These are phyloP conservation scores for Podila epigama DNA, from an alignment of 192 early-diverging fungal genomes.

Conservation along the genomic window DNA sequence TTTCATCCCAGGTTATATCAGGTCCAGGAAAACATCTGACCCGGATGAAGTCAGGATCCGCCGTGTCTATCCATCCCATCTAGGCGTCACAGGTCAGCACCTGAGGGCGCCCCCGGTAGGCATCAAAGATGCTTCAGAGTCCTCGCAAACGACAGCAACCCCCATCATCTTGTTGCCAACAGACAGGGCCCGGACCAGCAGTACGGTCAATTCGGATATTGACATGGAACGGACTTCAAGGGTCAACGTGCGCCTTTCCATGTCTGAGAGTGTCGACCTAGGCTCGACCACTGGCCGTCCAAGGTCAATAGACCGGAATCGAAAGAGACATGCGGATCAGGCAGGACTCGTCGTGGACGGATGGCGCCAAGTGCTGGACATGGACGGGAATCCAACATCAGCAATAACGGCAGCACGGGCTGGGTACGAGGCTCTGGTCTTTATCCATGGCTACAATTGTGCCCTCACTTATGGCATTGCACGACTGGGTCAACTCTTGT, in stretches of 20 bases:
- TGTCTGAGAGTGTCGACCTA: neutral
- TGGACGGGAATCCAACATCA: conserved; percentile 4
- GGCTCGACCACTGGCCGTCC: neutral
- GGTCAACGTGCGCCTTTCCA: neutral
- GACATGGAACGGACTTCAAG: conserved; percentile 7
- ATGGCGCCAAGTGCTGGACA: conserved; percentile 27
- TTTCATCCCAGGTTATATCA: conserved; percentile 44
- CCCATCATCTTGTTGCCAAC: conserved; percentile 3
- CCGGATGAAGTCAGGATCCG: conserved; percentile 21
- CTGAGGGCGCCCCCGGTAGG: neutral
- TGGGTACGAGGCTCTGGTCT: conserved; percentile 46
- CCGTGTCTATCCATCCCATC: conserved; percentile 12
- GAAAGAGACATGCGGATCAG: conserved; percentile 18
- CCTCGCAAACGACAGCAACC: conserved; percentile 1
- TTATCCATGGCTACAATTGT: conserved; percentile 52
- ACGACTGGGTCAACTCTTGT: conserved; percentile 46
- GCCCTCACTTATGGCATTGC: conserved; percentile 43
- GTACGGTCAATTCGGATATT: neutral
- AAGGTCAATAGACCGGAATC: conserved; percentile 4
- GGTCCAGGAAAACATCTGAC: conserved; percentile 10
- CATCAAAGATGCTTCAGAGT: neutral
- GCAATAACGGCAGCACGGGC: conserved; percentile 17
- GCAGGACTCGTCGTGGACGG: conserved; percentile 26
- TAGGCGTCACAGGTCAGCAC: conserved; percentile 17
- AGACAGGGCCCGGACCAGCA: neutral